Conservation (phyloP, 2,329 filamentous ascomycete genomes). For the Cladorrhinum sp. region DNA sequence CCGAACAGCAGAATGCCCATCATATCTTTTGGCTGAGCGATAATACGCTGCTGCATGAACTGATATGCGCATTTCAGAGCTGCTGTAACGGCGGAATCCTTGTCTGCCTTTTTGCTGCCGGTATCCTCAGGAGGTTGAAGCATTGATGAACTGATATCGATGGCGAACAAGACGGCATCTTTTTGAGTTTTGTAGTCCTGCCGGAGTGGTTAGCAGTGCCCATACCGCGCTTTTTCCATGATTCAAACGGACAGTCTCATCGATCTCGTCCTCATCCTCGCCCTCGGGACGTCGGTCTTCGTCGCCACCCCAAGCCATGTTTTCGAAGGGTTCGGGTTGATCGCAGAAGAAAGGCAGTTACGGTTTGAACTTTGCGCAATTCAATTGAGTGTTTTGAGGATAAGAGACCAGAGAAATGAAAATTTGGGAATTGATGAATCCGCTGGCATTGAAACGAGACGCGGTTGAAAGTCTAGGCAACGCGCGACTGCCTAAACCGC, state of each 20-base stretch:
- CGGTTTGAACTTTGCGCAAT: background rate
- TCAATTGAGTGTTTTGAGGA: background rate
- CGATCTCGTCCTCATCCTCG: conserved; percentile 61
- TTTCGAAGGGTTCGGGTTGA: background rate
- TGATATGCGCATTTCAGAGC: conserved; percentile 92
- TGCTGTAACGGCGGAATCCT: conserved; percentile 74
- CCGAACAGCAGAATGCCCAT: conserved; percentile 93
- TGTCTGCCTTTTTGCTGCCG: conserved; percentile 74
- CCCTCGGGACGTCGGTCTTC: conserved; percentile 55
- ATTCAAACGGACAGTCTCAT: conserved; percentile 29
- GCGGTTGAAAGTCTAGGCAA: background rate
- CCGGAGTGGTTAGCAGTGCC: conserved; percentile 12
- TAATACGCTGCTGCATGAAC: conserved; percentile 97
- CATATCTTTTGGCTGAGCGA: conserved; percentile 94
- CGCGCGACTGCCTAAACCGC: conserved; percentile 25
- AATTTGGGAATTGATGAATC: background rate
- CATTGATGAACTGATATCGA: conserved; percentile 90
- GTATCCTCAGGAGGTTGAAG: conserved; percentile 61
- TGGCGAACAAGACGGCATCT: conserved; percentile 97
- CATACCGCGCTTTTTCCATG: conserved; percentile 10
- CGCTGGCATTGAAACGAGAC: background rate
- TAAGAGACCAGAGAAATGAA: background rate
- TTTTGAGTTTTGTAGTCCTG: conserved; percentile 88
- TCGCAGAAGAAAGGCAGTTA: background rate
- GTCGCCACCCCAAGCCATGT: conserved; percentile 37